A percentile compares a stretch with the other conserved stretches of the same genome.
phyloP scores from a whole-genome alignment of 2,329 filamentous ascomycete species.

The Colletotrichum sp. region DNA sequence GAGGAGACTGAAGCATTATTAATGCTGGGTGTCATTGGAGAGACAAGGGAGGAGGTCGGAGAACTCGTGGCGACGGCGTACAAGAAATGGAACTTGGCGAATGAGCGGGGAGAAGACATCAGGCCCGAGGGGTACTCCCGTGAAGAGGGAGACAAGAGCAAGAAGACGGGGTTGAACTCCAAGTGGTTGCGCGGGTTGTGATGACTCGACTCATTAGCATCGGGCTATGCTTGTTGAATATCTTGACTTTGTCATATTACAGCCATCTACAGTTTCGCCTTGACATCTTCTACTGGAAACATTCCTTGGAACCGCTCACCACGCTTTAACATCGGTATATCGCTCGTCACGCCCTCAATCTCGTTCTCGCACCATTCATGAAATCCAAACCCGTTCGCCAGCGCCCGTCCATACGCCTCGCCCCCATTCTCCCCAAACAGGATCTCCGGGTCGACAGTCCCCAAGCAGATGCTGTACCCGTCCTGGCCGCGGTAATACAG shows the following conservation, averaged over 20 bases:
- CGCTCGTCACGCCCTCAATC: conserved; percentile 54
- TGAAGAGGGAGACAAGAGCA: neutral
- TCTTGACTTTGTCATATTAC: no score
- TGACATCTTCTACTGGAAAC: neutral
- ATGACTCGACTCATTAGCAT: neutral
- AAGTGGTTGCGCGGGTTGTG: neutral
- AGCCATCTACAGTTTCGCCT: neutral
- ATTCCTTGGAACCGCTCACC: neutral
- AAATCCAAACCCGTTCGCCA: conserved; percentile 38
- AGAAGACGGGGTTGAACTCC: neutral
- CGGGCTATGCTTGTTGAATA: neutral
- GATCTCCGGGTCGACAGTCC: conserved; percentile 49
- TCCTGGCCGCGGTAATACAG: conserved; percentile 47
- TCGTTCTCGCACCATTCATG: conserved; percentile 50
- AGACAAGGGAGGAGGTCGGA: conserved; percentile 46
- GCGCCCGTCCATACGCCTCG: conserved; percentile 38
- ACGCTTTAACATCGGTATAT: conserved; percentile 26
- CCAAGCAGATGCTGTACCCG: conserved; percentile 42
- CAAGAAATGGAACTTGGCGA: conserved; percentile 47
- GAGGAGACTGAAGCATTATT: conserved; percentile 56
- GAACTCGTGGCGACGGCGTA: conserved; percentile 46
- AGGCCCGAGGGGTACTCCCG: conserved; percentile 30
- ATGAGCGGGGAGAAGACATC: conserved; percentile 45
- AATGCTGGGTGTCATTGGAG: conserved; percentile 44
- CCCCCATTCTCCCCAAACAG: conserved; percentile 27